A percentile compares a stretch with the other conserved stretches of the same genome.
Evolutionary conservation across 2,329 filamentous ascomycete species (phyloP).

Genomic region (Alternaria ethzedia): DNA sequence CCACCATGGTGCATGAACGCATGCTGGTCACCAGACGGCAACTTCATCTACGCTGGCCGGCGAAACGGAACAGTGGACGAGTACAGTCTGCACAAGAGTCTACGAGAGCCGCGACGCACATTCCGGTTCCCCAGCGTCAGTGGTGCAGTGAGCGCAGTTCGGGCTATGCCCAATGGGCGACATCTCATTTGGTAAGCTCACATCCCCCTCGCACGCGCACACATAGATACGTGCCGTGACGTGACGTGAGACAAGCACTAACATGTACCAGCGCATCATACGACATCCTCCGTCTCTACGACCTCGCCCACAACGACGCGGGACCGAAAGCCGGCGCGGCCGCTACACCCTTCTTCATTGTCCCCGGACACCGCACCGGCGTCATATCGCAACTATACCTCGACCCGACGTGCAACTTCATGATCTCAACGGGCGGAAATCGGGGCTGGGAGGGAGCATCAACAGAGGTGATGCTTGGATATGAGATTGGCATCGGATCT

Average conservation of each 20-base stretch:
- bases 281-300: slow-evolving; percentile 92
- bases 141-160: slow-evolving; percentile 85
- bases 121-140: slow-evolving; percentile 90
- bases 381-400: slow-evolving; percentile 87
- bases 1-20: slow-evolving; percentile 98
- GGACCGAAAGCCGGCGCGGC: slow-evolving; percentile 71
- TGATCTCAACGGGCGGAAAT: slow-evolving; percentile 91
- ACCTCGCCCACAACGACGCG: slow-evolving; percentile 68
- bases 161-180: slow-evolving; percentile 89
- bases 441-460: slow-evolving; percentile 91
- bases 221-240: background rate
- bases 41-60: slow-evolving; percentile 90
- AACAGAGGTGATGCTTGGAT: slow-evolving; percentile 91
- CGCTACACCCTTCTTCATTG: slow-evolving; percentile 87
- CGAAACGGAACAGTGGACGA: slow-evolving; percentile 95
- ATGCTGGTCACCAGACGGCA: slow-evolving; percentile 95
- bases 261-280: slow-evolving; percentile 72
- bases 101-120: slow-evolving; percentile 75
- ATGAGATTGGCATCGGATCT: slow-evolving; percentile 73
- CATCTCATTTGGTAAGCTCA: slow-evolving; percentile 80
- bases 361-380: slow-evolving; percentile 87
- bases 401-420: slow-evolving; percentile 85
- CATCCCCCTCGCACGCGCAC: background rate
- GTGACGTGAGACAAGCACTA: slow-evolving; percentile 11
- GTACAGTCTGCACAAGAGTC: slow-evolving; percentile 81